Evolutionary conservation across 257 asterid species (phyloP).

Genomic region (Mitragyna speciosa): DNA sequence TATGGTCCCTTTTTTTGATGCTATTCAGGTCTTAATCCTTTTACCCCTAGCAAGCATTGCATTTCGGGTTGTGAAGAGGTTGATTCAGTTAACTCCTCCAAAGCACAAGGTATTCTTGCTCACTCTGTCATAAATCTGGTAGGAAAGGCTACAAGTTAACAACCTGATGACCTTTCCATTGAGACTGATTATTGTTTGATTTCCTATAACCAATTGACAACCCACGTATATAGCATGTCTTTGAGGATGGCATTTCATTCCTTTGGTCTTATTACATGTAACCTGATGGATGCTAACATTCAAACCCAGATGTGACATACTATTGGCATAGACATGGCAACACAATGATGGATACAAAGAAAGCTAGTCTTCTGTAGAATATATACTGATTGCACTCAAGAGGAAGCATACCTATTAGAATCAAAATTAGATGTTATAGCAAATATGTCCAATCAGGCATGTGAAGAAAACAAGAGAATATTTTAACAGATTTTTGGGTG

Average conservation of each 20-base stretch:
- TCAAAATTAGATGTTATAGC: neutral
- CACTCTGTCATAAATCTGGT: conserved; percentile 14
- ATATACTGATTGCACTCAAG: neutral
- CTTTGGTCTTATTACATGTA: neutral
- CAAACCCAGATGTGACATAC: neutral
- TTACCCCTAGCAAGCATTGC: conserved; percentile 90
- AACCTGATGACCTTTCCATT: neutral
- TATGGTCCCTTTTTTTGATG: conserved; percentile 13
- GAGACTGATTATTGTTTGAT: neutral
- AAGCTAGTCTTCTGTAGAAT: neutral
- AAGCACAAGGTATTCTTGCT: conserved; percentile 65
- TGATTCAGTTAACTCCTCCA: conserved; percentile 81
- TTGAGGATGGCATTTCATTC: neutral
- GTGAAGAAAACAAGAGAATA: neutral
- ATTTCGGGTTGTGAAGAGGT: conserved; percentile 67
- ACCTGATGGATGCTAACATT: neutral
- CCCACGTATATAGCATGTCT: no score
- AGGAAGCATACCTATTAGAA: neutral
- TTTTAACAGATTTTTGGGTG: neutral
- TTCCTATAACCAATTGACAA: neutral
- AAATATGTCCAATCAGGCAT: neutral
- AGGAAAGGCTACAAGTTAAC: neutral
- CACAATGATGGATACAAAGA: neutral
- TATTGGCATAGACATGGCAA: no score
- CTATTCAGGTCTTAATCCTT: conserved; percentile 73